These are phyloP conservation scores for Ceratobasidium sp. DNA, from an alignment of 1,284 basidiomycete genomes.

Conservation along the genomic window DNA sequence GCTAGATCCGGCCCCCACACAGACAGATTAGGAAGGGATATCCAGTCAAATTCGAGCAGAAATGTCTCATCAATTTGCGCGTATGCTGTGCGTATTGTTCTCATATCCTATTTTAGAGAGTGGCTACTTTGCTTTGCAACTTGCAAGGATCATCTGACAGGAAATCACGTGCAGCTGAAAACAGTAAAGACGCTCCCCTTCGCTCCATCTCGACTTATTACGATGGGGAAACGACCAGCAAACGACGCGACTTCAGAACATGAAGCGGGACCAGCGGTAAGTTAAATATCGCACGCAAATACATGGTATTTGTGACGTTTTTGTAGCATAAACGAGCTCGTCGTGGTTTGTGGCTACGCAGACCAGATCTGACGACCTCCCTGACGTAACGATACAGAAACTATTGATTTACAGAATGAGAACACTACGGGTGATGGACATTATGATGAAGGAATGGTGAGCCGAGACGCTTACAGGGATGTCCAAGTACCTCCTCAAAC, in stretches of 20 bases:
- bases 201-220: neutral
- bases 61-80: no score
- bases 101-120: no score
- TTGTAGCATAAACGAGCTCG: slow-evolving; percentile 42
- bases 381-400: neutral
- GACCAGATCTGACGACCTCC: neutral
- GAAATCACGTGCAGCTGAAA: no score
- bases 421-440: neutral
- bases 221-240: slow-evolving; percentile 43
- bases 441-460: neutral
- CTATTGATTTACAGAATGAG: slow-evolving; percentile 8
- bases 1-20: no score
- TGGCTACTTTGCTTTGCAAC: no score
- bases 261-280: slow-evolving; percentile 35
- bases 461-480: neutral
- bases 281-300: neutral
- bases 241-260: slow-evolving; percentile 29
- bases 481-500: slow-evolving; percentile 8
- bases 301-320: slow-evolving; percentile 6
- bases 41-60: no score
- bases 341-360: slow-evolving; percentile 36
- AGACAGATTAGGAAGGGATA: no score
- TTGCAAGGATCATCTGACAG: no score
- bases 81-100: no score
- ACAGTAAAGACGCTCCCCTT: no score